These are phyloP conservation scores for Pseudozyma sp. DNA, from an alignment of 1,284 basidiomycete species.

Conservation along the genomic window DNA sequence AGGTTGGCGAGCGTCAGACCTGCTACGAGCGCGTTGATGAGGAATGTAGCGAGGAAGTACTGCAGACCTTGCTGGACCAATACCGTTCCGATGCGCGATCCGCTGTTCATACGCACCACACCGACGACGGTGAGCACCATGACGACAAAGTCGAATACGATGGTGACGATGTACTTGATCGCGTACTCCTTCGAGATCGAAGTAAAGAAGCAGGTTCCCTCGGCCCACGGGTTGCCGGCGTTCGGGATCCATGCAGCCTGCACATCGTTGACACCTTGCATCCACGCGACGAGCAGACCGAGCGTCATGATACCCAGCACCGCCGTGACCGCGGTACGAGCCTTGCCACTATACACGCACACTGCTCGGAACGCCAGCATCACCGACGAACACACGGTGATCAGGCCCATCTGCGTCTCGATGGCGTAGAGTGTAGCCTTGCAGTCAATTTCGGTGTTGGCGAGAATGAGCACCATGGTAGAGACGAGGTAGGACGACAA, in stretches of 20 bases:
- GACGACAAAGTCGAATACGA: conserved; percentile 43
- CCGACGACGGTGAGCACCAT: conserved; percentile 53
- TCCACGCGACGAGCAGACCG: conserved; percentile 50
- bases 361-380: conserved; percentile 46
- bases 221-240: conserved; percentile 41
- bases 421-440: conserved; percentile 26
- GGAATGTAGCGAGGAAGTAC: conserved; percentile 54
- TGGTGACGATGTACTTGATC: conserved; percentile 51
- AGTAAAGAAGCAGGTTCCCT: conserved; percentile 38
- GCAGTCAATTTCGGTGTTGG: conserved; percentile 38
- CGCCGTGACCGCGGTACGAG: conserved; percentile 23
- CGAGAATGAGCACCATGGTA: conserved; percentile 17
- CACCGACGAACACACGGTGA: conserved; percentile 31
- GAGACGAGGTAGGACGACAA: conserved; percentile 32
- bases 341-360: conserved; percentile 41
- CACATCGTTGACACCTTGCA: conserved; percentile 47
- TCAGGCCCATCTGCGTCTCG: conserved; percentile 50
- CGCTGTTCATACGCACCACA: conserved; percentile 46
- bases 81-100: conserved; percentile 48
- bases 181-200: conserved; percentile 34
- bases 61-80: conserved; percentile 54
- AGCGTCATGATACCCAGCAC: conserved; percentile 36
- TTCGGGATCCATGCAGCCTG: conserved; percentile 30
- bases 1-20: conserved; percentile 47
- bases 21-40: conserved; percentile 49